These are phyloP conservation scores for Orbilia quercus DNA, from an alignment of 2,329 filamentous ascomycete species.

Conservation along the genomic window DNA sequence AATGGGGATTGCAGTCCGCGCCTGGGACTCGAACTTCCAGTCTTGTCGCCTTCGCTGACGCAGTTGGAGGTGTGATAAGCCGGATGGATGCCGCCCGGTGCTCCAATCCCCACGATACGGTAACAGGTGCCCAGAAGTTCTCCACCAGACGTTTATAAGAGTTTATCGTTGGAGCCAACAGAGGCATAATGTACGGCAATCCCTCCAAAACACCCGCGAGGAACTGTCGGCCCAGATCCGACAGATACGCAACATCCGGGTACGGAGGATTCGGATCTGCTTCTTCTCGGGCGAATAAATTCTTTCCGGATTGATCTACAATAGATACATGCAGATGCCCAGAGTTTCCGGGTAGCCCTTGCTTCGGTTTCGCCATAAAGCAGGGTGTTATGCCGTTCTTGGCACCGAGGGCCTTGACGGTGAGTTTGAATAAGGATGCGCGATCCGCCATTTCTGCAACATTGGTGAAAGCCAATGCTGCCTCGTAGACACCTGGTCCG, in stretches of 20 bases:
- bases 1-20: slow-evolving; percentile 91
- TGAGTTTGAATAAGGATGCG: slow-evolving; percentile 91
- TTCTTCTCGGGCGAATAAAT: slow-evolving; percentile 80
- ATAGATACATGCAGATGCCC: slow-evolving; percentile 96
- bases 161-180: slow-evolving; percentile 94
- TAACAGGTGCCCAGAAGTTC: slow-evolving; percentile 99
- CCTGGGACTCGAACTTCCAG: slow-evolving; percentile 94
- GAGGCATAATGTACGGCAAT: slow-evolving; percentile 92
- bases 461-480: slow-evolving; percentile 88
- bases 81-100: slow-evolving; percentile 92
- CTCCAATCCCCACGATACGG: slow-evolving; percentile 95
- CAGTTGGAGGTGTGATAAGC: slow-evolving; percentile 86
- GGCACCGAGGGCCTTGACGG: slow-evolving; percentile 86
- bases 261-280: slow-evolving; percentile 78
- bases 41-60: slow-evolving; percentile 84
- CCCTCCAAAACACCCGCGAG: slow-evolving; percentile 89
- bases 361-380: slow-evolving; percentile 97
- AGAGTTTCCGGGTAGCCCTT: slow-evolving; percentile 91
- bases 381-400: slow-evolving; percentile 92
- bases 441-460: slow-evolving; percentile 90
- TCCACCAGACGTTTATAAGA: slow-evolving; percentile 98
- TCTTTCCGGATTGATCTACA: slow-evolving; percentile 78
- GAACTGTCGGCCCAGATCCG: slow-evolving; percentile 90
- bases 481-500: slow-evolving; percentile 93
- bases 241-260: slow-evolving; percentile 80